A percentile compares a stretch with the other conserved stretches of the same genome.
Evolutionary conservation across 225 moss, liverwort and hornwort genomes (phyloP).

Genomic region (Takakia lepidozioides): DNA sequence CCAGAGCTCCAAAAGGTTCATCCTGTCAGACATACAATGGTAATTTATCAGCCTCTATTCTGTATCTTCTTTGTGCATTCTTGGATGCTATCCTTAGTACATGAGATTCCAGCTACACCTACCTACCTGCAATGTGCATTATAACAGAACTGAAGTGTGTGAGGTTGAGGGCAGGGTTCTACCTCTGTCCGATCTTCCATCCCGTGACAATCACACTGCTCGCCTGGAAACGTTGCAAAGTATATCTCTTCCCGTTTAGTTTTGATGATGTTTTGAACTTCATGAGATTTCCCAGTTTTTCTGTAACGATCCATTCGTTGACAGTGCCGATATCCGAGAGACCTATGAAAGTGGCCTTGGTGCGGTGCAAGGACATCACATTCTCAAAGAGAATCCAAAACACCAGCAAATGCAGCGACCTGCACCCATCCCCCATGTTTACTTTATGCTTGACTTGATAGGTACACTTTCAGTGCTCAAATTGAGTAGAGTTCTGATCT

Average conservation of each 20-base stretch:
- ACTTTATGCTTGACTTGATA: not conserved
- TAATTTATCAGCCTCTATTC: too few relatives aligned
- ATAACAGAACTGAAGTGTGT: not conserved
- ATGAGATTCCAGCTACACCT: not conserved
- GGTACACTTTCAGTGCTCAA: too few relatives aligned
- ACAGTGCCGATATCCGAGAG: slow-evolving; percentile 74
- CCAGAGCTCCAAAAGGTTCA: slow-evolving; percentile 60
- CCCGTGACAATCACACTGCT: slow-evolving; percentile 52
- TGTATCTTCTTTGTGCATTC: not conserved
- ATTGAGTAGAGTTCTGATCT: too few relatives aligned
- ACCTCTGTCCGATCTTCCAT: slow-evolving; percentile 74
- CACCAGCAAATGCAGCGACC: slow-evolving; percentile 74
- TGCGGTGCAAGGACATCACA: slow-evolving; percentile 84
- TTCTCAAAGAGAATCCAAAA: slow-evolving; percentile 95
- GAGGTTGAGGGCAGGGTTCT: not conserved
- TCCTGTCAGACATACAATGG: slow-evolving; percentile 21
- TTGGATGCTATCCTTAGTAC: not conserved
- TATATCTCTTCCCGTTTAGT: slow-evolving; percentile 37
- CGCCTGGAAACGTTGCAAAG: slow-evolving; percentile 46
- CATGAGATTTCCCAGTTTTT: slow-evolving; percentile 76
- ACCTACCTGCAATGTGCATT: not conserved
- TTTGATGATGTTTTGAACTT: slow-evolving; percentile 57
- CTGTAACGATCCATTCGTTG: slow-evolving; percentile 92
- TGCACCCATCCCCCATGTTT: slow-evolving; percentile 7
- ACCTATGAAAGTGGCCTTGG: slow-evolving; percentile 75